Evolutionary conservation across 495 filamentous ascomycete genomes (phyloP).

Genomic region (Friedmanniomyces simplex): DNA sequence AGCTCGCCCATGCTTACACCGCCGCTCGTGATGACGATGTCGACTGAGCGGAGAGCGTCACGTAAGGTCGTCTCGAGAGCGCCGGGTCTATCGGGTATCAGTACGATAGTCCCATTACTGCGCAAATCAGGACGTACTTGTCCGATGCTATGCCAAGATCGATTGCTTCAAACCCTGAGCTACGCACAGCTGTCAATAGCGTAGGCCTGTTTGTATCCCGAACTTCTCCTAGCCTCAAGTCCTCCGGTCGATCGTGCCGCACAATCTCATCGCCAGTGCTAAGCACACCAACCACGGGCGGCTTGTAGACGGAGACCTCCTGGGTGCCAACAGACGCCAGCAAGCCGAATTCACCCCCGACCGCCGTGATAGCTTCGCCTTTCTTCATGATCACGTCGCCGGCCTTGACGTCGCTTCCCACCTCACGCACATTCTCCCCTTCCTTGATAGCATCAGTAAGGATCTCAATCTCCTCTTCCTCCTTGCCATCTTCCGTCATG

Average conservation of each 20-base stretch:
- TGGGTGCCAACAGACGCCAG: slow-evolving; percentile 72
- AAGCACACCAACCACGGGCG: slow-evolving; percentile 72
- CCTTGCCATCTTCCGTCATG: slow-evolving; percentile 64
- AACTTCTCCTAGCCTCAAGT: slow-evolving; percentile 69
- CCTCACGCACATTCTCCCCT: slow-evolving; percentile 81
- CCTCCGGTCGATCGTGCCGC: slow-evolving; percentile 52
- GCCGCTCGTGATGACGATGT: slow-evolving; percentile 84
- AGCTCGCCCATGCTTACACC: slow-evolving; percentile 98
- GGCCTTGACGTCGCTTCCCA: slow-evolving; percentile 73
- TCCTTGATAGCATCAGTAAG: slow-evolving; percentile 59
- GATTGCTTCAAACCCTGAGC: slow-evolving; percentile 68
- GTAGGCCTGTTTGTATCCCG: slow-evolving; percentile 87
- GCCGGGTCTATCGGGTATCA: slow-evolving; percentile 36
- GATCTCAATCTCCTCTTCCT: slow-evolving; percentile 82
- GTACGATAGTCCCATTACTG: not conserved
- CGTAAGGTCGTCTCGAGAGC: slow-evolving; percentile 68
- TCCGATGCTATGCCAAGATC: slow-evolving; percentile 86
- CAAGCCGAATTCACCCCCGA: slow-evolving; percentile 84
- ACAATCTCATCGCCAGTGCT: slow-evolving; percentile 96
- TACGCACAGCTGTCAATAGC: slow-evolving; percentile 61
- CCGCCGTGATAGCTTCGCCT: slow-evolving; percentile 67
- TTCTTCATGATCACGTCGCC: slow-evolving; percentile 59
- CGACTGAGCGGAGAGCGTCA: slow-evolving; percentile 57
- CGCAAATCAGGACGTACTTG: slow-evolving; percentile 34
- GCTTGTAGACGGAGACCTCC: slow-evolving; percentile 63